These are phyloP conservation scores for Lizonia empirigonia DNA, from an alignment of 2,329 filamentous ascomycete species.

Conservation along the genomic window DNA sequence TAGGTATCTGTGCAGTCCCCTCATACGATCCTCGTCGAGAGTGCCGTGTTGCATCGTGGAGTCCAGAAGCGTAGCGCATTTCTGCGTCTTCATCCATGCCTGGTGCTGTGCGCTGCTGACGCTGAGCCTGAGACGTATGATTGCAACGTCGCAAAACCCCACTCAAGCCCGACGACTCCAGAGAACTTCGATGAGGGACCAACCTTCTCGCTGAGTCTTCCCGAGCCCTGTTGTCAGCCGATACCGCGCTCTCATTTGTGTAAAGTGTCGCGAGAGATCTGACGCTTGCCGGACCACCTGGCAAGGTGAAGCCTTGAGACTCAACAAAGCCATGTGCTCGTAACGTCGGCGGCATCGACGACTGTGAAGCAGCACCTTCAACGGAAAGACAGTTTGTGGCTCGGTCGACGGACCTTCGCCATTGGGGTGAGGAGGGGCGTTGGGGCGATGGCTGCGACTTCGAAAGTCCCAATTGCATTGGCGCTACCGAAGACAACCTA, in stretches of 20 bases:
- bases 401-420: slow-evolving; percentile 21
- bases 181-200: not conserved
- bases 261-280: slow-evolving; percentile 1
- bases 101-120: slow-evolving; percentile 2
- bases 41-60: not conserved
- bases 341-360: slow-evolving; percentile 28
- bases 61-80: not conserved
- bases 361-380: slow-evolving; percentile 17
- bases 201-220: not conserved
- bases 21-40: not conserved
- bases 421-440: slow-evolving; percentile 27
- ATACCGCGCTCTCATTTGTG: not conserved
- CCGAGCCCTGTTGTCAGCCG: not conserved
- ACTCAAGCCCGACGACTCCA: slow-evolving; percentile 32
- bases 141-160: slow-evolving; percentile 37
- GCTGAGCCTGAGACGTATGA: slow-evolving; percentile 21
- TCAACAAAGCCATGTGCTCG: slow-evolving; percentile 1
- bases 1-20: slow-evolving; percentile 14
- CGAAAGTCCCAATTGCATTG: slow-evolving; percentile 20
- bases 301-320: not conserved
- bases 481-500: slow-evolving; percentile 25
- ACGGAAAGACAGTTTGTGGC: slow-evolving; percentile 7
- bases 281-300: not conserved
- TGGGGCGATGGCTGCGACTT: slow-evolving; percentile 35
- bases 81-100: slow-evolving; percentile 1